These are phyloP conservation scores for Anastatica hierochuntica DNA, from an alignment of 345 rosid species.

Conservation along the genomic window DNA sequence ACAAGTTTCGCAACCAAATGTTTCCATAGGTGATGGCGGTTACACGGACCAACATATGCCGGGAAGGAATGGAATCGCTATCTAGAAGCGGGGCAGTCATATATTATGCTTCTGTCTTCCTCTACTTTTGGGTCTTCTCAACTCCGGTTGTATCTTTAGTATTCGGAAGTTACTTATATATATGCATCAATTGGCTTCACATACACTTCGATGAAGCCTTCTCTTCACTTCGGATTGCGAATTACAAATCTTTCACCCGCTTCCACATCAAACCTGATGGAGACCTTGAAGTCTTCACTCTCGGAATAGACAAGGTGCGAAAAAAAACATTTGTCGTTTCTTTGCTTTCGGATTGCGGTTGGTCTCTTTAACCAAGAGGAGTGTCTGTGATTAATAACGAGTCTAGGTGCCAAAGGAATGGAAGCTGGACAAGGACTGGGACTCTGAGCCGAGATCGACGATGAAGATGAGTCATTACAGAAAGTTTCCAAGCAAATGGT, in stretches of 20 bases:
- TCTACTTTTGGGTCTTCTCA: conserved; percentile 95
- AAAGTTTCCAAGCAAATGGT: conserved; percentile 71
- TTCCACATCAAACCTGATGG: conserved; percentile 64
- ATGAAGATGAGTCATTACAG: conserved; percentile 52
- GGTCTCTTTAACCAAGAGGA: too few relatives aligned
- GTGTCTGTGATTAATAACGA: neutral
- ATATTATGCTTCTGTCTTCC: conserved; percentile 81
- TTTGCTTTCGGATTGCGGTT: too few relatives aligned
- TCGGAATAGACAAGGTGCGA: conserved; percentile 81
- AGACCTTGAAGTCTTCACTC: conserved; percentile 83
- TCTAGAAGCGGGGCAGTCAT: conserved; percentile 73
- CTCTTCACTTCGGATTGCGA: conserved; percentile 91
- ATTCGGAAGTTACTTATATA: conserved; percentile 85
- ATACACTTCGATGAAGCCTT: conserved; percentile 94
- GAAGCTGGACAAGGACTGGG: conserved; percentile 76
- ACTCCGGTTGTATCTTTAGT: conserved; percentile 86
- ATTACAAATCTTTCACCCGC: conserved; percentile 85
- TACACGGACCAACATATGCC: conserved; percentile 72
- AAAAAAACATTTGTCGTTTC: too few relatives aligned
- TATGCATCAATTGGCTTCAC: conserved; percentile 90
- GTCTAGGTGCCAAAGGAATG: conserved; percentile 75
- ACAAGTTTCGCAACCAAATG: too few relatives aligned
- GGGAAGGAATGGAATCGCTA: conserved; percentile 53
- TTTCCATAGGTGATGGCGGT: conserved; percentile 98
- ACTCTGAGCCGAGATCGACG: conserved; percentile 40